phyloP scores from a whole-genome alignment of 2,329 filamentous ascomycete species.

The Camillea tinctor region DNA sequence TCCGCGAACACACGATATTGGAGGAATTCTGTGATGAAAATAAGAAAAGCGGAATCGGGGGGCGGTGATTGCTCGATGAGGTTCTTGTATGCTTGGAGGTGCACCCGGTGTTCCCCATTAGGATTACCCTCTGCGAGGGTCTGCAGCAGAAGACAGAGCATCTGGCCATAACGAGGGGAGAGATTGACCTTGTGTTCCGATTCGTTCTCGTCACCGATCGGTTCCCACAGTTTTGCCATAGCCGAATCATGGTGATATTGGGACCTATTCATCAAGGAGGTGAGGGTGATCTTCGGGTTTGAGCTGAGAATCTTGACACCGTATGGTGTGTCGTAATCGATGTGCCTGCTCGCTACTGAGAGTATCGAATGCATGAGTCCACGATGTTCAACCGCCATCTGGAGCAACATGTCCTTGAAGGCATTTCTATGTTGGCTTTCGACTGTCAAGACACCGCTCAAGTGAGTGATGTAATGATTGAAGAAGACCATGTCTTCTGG shows the following conservation, averaged over 20 bases:
- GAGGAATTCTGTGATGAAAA: constrained; percentile 74
- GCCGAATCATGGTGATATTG: constrained; percentile 57
- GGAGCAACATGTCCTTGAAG: constrained; percentile 80
- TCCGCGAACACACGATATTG: constrained; percentile 76
- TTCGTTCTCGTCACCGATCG: constrained; percentile 43
- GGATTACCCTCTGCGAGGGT: constrained; percentile 56
- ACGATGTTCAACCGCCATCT: constrained; percentile 75
- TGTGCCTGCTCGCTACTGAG: constrained; percentile 77
- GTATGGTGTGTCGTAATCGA: constrained; percentile 58
- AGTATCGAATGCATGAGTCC: constrained; percentile 90
- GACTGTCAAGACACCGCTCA: constrained; percentile 79
- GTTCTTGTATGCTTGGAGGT: constrained; percentile 72
- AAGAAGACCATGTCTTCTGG: constrained; percentile 77
- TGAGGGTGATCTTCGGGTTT: constrained; percentile 45
- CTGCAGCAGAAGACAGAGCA: constrained; percentile 60
- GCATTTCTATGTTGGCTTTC: constrained; percentile 80
- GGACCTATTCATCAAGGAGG: constrained; percentile 50
- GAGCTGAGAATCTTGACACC: constrained; percentile 52
- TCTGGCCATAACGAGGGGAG: constrained; percentile 60
- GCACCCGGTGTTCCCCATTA: constrained; percentile 71
- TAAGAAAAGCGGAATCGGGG: constrained; percentile 62
- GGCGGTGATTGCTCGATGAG: constrained; percentile 65
- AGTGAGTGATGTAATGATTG: constrained; percentile 76
- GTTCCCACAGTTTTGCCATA: constrained; percentile 49
- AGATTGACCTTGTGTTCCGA: constrained; percentile 46